Conservation (phyloP, 306 rosid species). For the Trifolium pratense region DNA sequence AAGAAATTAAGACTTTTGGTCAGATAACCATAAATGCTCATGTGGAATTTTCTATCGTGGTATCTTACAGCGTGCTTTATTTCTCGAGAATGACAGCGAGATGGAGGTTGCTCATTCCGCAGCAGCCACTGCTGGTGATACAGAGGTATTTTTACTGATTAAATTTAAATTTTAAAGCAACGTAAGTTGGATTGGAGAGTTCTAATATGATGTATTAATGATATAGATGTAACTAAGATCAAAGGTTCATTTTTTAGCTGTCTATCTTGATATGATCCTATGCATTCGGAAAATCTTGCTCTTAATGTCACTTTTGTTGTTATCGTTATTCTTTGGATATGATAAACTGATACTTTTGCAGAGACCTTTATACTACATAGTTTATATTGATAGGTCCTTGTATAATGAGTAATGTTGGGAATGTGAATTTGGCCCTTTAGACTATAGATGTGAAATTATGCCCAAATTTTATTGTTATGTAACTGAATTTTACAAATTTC, state of each 20-base stretch:
- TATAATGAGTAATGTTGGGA: slow-evolving; percentile 2
- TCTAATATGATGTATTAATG: slow-evolving; percentile 14
- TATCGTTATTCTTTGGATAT: not conserved
- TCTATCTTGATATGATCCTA: slow-evolving; percentile 27
- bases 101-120: slow-evolving; percentile 94
- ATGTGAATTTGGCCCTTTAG: slow-evolving; percentile 20
- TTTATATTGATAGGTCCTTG: not conserved
- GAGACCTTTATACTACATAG: not conserved
- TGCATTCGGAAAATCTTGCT: slow-evolving; percentile 14
- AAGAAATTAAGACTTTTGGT: slow-evolving; percentile 9
- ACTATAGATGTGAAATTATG: slow-evolving; percentile 11
- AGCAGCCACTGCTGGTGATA: slow-evolving; percentile 93
- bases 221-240: slow-evolving; percentile 12
- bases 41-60: slow-evolving; percentile 25
- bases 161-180: not conserved
- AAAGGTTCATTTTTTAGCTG: slow-evolving; percentile 14
- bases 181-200: not conserved
- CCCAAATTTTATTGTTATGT: not conserved
- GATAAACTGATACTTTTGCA: slow-evolving; percentile 5
- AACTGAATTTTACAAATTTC: slow-evolving; percentile 9
- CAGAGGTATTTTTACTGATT: slow-evolving; percentile 59
- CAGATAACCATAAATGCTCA: slow-evolving; percentile 18
- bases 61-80: slow-evolving; percentile 74
- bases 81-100: slow-evolving; percentile 83
- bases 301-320: slow-evolving; percentile 19